phyloP scores from a whole-genome alignment of 2,329 filamentous ascomycete genomes.

The Fusarium sp. region DNA sequence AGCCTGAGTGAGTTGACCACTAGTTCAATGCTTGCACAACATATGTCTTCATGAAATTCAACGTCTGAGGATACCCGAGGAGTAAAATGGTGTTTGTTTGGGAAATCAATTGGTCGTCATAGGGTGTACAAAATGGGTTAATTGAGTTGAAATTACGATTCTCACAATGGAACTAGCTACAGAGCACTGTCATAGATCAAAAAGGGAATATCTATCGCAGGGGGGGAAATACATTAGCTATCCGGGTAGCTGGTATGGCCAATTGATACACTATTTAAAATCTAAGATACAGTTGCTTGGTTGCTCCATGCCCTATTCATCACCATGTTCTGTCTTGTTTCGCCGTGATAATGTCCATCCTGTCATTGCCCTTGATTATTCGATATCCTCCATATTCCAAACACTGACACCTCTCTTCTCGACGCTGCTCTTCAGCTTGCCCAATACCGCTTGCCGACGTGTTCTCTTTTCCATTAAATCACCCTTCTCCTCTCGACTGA shows the following conservation, averaged over 20 bases:
- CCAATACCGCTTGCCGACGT: constrained; percentile 62
- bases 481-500: constrained; percentile 67
- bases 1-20: neutral
- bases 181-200: neutral
- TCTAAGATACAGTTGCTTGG: constrained; percentile 42
- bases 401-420: constrained; percentile 61
- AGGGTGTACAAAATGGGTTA: neutral
- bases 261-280: constrained; percentile 44
- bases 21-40: neutral
- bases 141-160: neutral
- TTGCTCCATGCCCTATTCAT: constrained; percentile 29
- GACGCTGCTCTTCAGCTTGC: constrained; percentile 60
- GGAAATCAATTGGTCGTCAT: neutral
- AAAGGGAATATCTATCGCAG: neutral
- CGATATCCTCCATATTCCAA: constrained; percentile 60
- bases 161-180: neutral
- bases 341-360: neutral
- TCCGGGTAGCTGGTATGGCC: constrained; percentile 7
- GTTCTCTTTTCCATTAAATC: constrained; percentile 63
- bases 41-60: neutral
- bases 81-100: constrained; percentile 20
- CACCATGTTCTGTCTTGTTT: constrained; percentile 10
- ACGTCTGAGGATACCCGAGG: constrained; percentile 16
- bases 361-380: constrained; percentile 45
- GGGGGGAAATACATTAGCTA: constrained; percentile 22